Evolutionary conservation across 768 basidiomycete genomes (phyloP).

Genomic region (Scleroderma bovista): DNA sequence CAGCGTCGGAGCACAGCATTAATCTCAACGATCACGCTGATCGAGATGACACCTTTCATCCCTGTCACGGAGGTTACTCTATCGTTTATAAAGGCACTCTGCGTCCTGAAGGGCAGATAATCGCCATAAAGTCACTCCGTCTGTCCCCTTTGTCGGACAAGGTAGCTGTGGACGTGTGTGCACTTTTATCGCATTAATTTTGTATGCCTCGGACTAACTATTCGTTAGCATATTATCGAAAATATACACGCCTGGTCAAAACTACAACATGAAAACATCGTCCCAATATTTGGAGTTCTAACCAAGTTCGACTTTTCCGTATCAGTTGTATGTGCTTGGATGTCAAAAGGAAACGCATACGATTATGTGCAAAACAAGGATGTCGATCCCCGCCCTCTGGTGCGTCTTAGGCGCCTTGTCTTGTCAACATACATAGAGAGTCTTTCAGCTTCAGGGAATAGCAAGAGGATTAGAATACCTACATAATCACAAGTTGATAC

Average conservation of each 20-base stretch:
- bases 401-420: not conserved
- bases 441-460: not conserved
- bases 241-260: not conserved
- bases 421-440: not conserved
- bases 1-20: not conserved
- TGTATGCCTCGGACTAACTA: not conserved
- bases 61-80: not conserved
- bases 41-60: not conserved
- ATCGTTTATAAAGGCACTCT: not conserved
- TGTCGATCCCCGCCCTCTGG: not conserved
- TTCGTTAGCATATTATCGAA: not conserved
- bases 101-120: not conserved
- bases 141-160: not conserved
- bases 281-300: conserved; percentile 14
- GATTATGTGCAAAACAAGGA: conserved; percentile 8
- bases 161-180: not conserved
- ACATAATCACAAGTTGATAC: not conserved
- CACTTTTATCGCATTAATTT: not conserved
- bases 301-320: conserved; percentile 15
- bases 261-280: conserved; percentile 14
- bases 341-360: conserved; percentile 12
- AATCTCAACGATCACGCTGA: not conserved
- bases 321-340: conserved; percentile 19
- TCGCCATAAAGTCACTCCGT: not conserved
- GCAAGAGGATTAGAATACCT: not conserved